Percentiles rank a stretch among this genome's conserved stretches.
Evolutionary conservation across 768 basidiomycete genomes (phyloP).

Genomic region (Trametes meyenii): DNA sequence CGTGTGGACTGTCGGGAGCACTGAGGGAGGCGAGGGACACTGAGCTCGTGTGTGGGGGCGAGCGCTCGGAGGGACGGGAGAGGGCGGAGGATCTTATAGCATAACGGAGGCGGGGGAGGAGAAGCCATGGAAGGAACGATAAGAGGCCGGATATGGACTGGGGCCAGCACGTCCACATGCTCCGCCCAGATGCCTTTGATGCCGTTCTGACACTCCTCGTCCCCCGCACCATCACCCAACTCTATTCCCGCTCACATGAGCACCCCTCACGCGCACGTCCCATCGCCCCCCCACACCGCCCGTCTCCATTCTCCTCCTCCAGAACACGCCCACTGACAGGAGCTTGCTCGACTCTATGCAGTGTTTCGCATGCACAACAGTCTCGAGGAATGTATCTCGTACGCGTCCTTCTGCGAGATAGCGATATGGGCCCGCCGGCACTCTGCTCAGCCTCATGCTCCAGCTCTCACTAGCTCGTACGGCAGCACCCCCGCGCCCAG

Average conservation of each 20-base stretch:
- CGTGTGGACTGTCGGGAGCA: conserved; percentile 2
- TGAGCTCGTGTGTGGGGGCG: background rate
- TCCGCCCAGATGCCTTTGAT: conserved; percentile 17
- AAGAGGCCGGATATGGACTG: conserved; percentile 16
- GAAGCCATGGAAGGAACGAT: conserved; percentile 5
- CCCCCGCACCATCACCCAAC: conserved; percentile 5
- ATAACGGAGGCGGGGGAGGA: background rate
- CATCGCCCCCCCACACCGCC: background rate
- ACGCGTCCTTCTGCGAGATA: background rate
- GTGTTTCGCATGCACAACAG: background rate
- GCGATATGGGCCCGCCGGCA: conserved; percentile 2
- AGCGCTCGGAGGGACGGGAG: background rate
- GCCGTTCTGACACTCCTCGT: background rate
- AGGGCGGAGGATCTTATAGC: conserved; percentile 3
- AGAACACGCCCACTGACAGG: background rate
- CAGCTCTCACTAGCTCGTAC: background rate
- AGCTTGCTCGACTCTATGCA: background rate
- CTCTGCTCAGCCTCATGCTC: background rate
- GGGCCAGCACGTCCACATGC: conserved; percentile 14
- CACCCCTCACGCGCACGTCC: background rate
- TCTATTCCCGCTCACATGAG: conserved; percentile 9
- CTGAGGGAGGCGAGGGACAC: background rate
- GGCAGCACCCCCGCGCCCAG: background rate
- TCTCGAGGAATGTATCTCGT: conserved; percentile 2
- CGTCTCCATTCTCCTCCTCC: background rate